Evolutionary conservation across 495 filamentous ascomycete genomes (phyloP).

Genomic region (Xylaria grammica): DNA sequence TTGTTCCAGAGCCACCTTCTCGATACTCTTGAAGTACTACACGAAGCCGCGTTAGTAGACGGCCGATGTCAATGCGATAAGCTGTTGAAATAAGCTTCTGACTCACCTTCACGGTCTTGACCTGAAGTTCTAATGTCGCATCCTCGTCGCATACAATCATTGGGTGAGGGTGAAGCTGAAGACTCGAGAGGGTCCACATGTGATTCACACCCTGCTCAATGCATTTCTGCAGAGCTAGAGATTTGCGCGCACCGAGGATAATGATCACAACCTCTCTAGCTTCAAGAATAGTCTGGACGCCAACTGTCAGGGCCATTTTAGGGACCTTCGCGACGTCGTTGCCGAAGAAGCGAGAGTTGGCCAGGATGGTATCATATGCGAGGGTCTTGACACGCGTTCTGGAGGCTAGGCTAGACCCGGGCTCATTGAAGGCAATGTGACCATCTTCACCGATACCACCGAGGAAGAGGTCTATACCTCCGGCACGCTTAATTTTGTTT

Average conservation of each 20-base stretch:
- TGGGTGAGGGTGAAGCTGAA: conserved; percentile 80
- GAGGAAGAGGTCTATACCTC: conserved; percentile 85
- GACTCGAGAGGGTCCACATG: conserved; percentile 84
- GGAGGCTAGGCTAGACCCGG: conserved; percentile 77
- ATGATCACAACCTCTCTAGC: conserved; percentile 82
- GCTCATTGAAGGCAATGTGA: conserved; percentile 91
- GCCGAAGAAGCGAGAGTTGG: conserved; percentile 83
- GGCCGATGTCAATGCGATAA: not conserved
- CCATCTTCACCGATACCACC: conserved; percentile 86
- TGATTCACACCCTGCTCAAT: conserved; percentile 84
- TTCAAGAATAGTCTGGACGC: conserved; percentile 85
- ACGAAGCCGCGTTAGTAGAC: conserved; percentile 15
- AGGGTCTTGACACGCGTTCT: conserved; percentile 85
- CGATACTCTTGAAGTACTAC: conserved; percentile 73
- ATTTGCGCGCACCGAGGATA: conserved; percentile 79
- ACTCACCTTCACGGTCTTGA: conserved; percentile 80
- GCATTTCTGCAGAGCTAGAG: conserved; percentile 78
- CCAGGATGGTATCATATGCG: conserved; percentile 84
- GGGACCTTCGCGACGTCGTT: conserved; percentile 75
- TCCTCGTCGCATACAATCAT: conserved; percentile 86
- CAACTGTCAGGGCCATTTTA: conserved; percentile 83
- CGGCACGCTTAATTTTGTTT: conserved; percentile 72
- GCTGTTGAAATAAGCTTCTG: not conserved
- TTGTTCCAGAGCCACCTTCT: conserved; percentile 59
- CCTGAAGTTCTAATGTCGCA: conserved; percentile 80